Evolutionary conservation across 805 yeast genomes (phyloP).

Genomic region (Naumovozyma dairenensis): DNA sequence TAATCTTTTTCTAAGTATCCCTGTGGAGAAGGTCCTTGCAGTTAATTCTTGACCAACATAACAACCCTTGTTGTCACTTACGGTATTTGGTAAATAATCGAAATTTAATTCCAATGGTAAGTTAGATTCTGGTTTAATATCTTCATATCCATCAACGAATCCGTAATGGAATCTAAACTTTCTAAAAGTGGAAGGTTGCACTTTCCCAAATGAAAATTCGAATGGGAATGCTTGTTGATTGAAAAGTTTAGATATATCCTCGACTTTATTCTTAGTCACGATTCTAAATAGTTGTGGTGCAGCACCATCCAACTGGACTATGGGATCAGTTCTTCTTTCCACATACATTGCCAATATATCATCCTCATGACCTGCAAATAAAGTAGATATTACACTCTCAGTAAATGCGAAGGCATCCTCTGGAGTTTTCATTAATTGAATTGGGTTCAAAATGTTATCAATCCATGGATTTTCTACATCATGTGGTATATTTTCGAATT

Average conservation of each 20-base stretch:
- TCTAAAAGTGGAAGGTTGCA: constrained; percentile 28
- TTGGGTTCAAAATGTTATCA: constrained; percentile 20
- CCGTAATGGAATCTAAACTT: constrained; percentile 39
- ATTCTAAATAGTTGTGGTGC: constrained; percentile 60
- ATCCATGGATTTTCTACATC: constrained; percentile 23
- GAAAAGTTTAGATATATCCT: constrained; percentile 22
- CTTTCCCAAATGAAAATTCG: constrained; percentile 11
- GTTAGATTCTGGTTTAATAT: constrained; percentile 38
- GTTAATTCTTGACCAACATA: constrained; percentile 95
- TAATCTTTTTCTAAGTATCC: constrained; percentile 72
- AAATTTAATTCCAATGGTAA: constrained; percentile 80
- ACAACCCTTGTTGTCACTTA: constrained; percentile 88
- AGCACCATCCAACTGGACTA: constrained; percentile 54
- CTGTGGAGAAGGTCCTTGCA: constrained; percentile 75
- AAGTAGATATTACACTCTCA: constrained; percentile 12
- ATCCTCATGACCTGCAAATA: constrained; percentile 15
- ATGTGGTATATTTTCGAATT: constrained; percentile 14
- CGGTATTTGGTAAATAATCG: constrained; percentile 61
- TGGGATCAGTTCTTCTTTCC: constrained; percentile 28
- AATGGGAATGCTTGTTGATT: constrained; percentile 20
- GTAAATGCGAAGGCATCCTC: constrained; percentile 16
- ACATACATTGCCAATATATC: constrained; percentile 14
- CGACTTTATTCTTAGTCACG: constrained; percentile 26
- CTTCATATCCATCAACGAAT: constrained; percentile 44
- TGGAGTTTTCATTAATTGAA: constrained; percentile 14